Evolutionary conservation across 768 basidiomycete genomes (phyloP).

Genomic region (Lentinus tigrinus): DNA sequence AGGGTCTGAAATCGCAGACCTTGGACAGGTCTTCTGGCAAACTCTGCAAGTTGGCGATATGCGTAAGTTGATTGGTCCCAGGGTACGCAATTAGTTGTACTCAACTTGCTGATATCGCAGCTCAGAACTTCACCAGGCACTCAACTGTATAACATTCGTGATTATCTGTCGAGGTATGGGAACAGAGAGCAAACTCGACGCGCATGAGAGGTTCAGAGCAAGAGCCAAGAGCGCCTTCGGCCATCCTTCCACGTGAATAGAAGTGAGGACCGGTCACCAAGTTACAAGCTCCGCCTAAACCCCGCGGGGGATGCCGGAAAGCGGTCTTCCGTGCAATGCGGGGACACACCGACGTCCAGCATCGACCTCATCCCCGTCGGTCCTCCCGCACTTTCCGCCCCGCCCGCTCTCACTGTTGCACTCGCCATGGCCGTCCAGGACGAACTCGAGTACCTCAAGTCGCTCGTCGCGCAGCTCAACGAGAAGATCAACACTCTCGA

Average conservation of each 20-base stretch:
- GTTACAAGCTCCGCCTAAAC: slow-evolving; percentile 11
- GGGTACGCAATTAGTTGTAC: no score
- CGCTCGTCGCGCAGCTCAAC: slow-evolving; percentile 85
- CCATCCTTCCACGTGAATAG: not conserved
- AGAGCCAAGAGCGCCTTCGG: not conserved
- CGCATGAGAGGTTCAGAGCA: no score
- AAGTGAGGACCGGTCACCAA: no score
- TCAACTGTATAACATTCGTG: no score
- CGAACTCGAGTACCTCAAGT: slow-evolving; percentile 94
- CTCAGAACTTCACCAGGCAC: no score
- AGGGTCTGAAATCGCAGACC: no score
- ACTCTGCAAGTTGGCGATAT: no score
- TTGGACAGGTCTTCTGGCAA: no score
- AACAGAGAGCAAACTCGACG: no score
- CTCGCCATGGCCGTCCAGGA: slow-evolving; percentile 59
- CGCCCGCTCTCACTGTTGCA: not conserved
- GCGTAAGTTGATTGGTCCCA: no score
- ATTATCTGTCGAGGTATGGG: no score
- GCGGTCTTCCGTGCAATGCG: slow-evolving; percentile 5
- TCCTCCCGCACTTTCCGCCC: slow-evolving; percentile 5
- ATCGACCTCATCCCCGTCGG: slow-evolving; percentile 6
- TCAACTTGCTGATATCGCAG: no score
- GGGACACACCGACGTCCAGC: slow-evolving; percentile 1
- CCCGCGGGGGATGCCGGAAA: slow-evolving; percentile 13
- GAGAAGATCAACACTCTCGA: slow-evolving; percentile 86